Base-by-base conservation (phyloP, 2,329 filamentous ascomycete genomes). In the Fusarium bactridioides region DNA sequence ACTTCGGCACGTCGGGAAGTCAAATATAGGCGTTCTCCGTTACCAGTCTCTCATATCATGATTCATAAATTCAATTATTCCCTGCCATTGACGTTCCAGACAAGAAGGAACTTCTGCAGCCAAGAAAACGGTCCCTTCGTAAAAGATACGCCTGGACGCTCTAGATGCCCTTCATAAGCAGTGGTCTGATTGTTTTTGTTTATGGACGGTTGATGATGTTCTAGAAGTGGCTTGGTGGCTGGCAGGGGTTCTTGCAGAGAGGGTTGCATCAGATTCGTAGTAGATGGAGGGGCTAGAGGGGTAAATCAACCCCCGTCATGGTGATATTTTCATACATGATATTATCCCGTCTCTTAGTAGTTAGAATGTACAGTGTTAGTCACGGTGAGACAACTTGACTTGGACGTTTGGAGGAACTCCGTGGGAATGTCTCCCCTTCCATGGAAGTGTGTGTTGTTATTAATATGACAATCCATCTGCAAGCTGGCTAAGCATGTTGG, bases 151-250 rank as follows among this genome's bases (percentile, higher is more conserved):
- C 37, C 50, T 48, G 23, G 23, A 40, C 29, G 56, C 53, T 70
- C 65, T 55, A 53, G 47, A 66, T 56, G 33, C 23, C n/a, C 35
- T 29, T 54, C 23, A 40, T 31, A 29, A 27, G 37, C n/a, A 58
- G 50, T 69, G 66, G 66, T 33, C 69, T 61, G 64, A 73, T 70
- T 53, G 60, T 25, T 45, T 40, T 38, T 21, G 21, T 55, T 63
- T 58, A 43, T 56, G 33, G 11, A 44, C 25, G 43, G 37, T 51
- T 53, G 41, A 50, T 23, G 51, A 45, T 44, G 65, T 72, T 72
- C 70, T 70, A 67, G 53, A 72, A 57, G 66, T 38, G 65, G 70
- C 56, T 67, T 72, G 69, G 63, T 69, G 57, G 63, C 48, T 40
- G 54, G 47, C 64, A 44, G 44, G 69, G 69, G 45, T 61, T 41